A percentile compares a stretch with the other conserved stretches of the same genome.
Evolutionary conservation across 352 stramenopile genomes (phyloP).

Genomic region (Blastocystis sp.): DNA sequence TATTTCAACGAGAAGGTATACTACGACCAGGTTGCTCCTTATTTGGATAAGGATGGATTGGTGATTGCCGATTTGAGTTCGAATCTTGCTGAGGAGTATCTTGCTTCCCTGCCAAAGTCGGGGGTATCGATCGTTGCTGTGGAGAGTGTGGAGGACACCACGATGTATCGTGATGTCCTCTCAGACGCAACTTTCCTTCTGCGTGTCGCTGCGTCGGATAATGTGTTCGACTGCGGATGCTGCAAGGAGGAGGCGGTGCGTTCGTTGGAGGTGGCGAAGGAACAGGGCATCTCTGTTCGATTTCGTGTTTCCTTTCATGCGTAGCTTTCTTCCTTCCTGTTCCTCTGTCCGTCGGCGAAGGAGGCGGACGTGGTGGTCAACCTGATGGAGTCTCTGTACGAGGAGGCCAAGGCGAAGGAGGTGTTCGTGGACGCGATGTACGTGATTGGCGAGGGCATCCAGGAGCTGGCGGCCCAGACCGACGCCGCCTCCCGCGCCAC

Average conservation of each 20-base stretch:
- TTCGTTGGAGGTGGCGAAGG: neutral
- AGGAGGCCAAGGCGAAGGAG: neutral
- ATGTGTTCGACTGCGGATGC: neutral
- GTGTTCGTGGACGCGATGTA: neutral
- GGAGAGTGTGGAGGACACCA: neutral
- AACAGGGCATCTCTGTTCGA: neutral
- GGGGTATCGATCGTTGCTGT: neutral
- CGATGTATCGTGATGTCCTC: neutral
- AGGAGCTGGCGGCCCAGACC: neutral
- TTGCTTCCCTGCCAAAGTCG: neutral
- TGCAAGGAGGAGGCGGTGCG: neutral
- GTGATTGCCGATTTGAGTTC: neutral
- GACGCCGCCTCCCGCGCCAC: neutral
- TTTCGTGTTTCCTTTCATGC: neutral
- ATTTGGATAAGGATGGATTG: neutral
- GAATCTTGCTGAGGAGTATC: neutral
- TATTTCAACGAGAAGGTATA: slow-evolving; percentile 12
- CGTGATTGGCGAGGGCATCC: neutral
- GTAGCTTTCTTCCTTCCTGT: neutral
- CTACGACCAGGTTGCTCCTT: neutral
- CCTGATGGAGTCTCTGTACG: neutral
- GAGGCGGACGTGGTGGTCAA: neutral
- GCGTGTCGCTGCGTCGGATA: neutral
- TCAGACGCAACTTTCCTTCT: neutral
- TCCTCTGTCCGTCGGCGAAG: neutral